Evolutionary conservation across 1,139 yeast genomes (phyloP).

Genomic region (Sugiyamaella sp.): DNA sequence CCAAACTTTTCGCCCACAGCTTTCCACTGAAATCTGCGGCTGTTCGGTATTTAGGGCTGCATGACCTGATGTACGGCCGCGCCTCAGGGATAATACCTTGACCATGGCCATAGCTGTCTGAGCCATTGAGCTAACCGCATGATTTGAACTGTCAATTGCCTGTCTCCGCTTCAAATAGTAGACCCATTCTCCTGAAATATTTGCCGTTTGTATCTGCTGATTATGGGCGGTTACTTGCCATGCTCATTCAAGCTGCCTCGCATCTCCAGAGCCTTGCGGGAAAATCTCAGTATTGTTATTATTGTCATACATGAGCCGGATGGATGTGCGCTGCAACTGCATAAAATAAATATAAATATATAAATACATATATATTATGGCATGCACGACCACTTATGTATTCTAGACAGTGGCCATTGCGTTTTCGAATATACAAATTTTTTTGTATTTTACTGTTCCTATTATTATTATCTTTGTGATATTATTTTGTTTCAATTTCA

Average conservation of each 20-base stretch:
- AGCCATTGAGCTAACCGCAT: not conserved
- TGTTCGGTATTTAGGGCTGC: conserved; percentile 6
- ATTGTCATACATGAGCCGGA: conserved; percentile 3
- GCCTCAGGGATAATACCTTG: not conserved
- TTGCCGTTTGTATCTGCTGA: too few relatives aligned
- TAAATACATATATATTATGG: conserved; percentile 6
- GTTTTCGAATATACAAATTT: conserved; percentile 4
- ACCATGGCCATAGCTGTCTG: not conserved
- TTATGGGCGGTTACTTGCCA: not conserved
- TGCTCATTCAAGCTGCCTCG: not conserved
- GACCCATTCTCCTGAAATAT: not conserved
- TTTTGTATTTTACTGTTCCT: conserved; percentile 1
- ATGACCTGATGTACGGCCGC: conserved; percentile 6
- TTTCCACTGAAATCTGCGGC: conserved; percentile 7
- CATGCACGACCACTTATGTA: conserved; percentile 8
- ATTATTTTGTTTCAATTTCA: conserved; percentile 1
- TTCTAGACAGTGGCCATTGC: conserved; percentile 15
- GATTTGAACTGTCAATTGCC: not conserved
- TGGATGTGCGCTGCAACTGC: conserved; percentile 4
- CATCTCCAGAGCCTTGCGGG: conserved; percentile 2
- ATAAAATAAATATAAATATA: conserved; percentile 1
- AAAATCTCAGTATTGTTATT: not conserved
- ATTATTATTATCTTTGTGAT: conserved; percentile 1
- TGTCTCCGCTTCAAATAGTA: not conserved
- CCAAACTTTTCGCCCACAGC: not conserved